Base-by-base conservation (phyloP, 2,329 filamentous ascomycete species). In the Cordyceps cateniannulata region DNA sequence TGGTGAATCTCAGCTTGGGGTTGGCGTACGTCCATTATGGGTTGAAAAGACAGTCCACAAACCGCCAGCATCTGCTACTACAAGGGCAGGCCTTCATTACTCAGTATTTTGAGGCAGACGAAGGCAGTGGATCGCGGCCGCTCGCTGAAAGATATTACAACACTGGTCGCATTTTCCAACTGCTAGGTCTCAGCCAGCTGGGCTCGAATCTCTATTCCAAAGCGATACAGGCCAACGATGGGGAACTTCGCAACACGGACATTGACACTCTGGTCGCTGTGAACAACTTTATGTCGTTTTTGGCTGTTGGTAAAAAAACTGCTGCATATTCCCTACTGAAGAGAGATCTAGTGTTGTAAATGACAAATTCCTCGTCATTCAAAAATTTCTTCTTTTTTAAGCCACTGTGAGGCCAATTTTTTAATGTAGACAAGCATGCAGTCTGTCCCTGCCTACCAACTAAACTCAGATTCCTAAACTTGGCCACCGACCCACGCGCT, bases 401-500 rank as follows among this genome's bases (percentile, higher is more conserved):
- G 32, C 32, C 32, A 14, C 32, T 3, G 4, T 35, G 32, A 12
- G 6, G 32, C n/a, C n/a, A n/a, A n/a, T n/a, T n/a, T n/a, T n/a
- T n/a, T n/a, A n/a, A n/a, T n/a, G n/a, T n/a, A n/a, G n/a, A 12
- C 40, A 42, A 5, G 40, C 54, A 29, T 8, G 12, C 14, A n/a
- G 16, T 42, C 16, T n/a, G n/a, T n/a, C n/a, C n/a, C n/a, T n/a
- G n/a, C 40, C 40, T 42, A 5, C 40, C 40, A 35, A n/a, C n/a
- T n/a, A n/a, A n/a, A n/a, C n/a, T n/a, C n/a, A n/a, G n/a, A n/a
- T 97, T 87, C 71, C 96, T 98, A 80, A 99, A 98, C 74, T 96
- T 96, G 45, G 85, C 86, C 6, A 97, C 93, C 95, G 83, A 5
- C 92, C 95, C 5, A 97, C 79, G 20, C 90, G 82, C 32, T 93